Evolutionary conservation across 73 alveolate genomes (phyloP).

Genomic region (Tetrahymena thermophila): DNA sequence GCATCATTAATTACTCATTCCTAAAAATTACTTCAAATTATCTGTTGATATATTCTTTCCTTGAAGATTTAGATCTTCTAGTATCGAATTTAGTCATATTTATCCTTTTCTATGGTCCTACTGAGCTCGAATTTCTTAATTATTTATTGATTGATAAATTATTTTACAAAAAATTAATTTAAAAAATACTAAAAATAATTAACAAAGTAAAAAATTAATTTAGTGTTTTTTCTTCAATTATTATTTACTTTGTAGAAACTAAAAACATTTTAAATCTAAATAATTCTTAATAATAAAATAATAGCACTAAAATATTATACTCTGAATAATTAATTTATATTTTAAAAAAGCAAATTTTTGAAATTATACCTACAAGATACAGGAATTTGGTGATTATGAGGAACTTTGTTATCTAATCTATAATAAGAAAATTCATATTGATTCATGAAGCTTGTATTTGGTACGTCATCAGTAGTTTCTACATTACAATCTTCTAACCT

Average conservation of each 20-base stretch:
- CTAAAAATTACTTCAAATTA: neutral
- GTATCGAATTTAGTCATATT: neutral
- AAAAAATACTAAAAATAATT: too few relatives aligned
- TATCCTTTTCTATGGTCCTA: neutral
- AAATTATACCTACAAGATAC: neutral
- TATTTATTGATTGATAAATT: neutral
- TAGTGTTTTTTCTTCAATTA: too few relatives aligned
- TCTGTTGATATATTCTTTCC: neutral
- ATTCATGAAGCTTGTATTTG: neutral
- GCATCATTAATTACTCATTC: neutral
- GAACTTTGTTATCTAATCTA: neutral
- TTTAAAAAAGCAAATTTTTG: neutral
- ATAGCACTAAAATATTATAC: too few relatives aligned
- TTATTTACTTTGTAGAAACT: too few relatives aligned
- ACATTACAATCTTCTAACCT: neutral
- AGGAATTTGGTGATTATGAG: neutral
- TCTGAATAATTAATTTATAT: too few relatives aligned
- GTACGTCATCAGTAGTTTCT: neutral
- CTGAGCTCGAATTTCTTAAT: neutral
- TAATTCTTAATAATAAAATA: too few relatives aligned
- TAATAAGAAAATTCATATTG: neutral
- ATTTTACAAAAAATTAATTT: too few relatives aligned
- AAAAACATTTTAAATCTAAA: too few relatives aligned
- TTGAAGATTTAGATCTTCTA: neutral
- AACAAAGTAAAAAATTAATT: too few relatives aligned